Evolutionary conservation across 129 eudicot genomes (phyloP), one percentile per base, ranked within the genome.

Genomic region (Daucus carota): DNA sequence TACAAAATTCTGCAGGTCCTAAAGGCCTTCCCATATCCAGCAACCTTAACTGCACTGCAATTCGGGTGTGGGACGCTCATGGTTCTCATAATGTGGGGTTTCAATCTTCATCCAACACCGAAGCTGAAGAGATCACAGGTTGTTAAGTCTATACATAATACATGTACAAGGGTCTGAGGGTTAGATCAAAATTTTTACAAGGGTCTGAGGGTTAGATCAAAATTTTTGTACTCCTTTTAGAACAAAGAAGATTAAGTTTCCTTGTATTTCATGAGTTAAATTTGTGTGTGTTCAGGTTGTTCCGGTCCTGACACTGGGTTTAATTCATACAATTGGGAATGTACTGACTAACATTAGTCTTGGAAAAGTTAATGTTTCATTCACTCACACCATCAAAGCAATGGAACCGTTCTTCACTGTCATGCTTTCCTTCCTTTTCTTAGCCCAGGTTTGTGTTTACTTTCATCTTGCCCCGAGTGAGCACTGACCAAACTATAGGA

Each of bases 401-500:
- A 90, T 93, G 98, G 98, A 93, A 77, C 98, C 98, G 9, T 93
- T 93, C 82, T 93, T 93, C 86, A 87, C 98, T 10, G 98, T 93
- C 72, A 22, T 93, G 28, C 82, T 93, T 70, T 87, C 97, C 50
- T 80, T 84, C 72, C 82, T 93, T 45, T 86, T 93, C 20, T 79
- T 93, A 60, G 85, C 87, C 3, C 96, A 93, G 98, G 98, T 93
- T 66, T 62, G 46, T 26, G 3, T 12, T 43, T 15, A 4, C 18
- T 38, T 41, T 42, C 32, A 3, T 65, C n/a, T 65, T 32, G 11
- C 17, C 32, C 4, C 42, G 5, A 18, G 34, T 32, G 24, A 59
- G 59, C 59, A 3, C n/a, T 13, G 18, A 48, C 54, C 54, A 47
- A 10, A 47, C 20, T 17, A 1, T 47, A 2, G 54, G 20, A 4